Evolutionary conservation across 2,329 filamentous ascomycete genomes (phyloP).

Genomic region (Chaetomium strumarium): DNA sequence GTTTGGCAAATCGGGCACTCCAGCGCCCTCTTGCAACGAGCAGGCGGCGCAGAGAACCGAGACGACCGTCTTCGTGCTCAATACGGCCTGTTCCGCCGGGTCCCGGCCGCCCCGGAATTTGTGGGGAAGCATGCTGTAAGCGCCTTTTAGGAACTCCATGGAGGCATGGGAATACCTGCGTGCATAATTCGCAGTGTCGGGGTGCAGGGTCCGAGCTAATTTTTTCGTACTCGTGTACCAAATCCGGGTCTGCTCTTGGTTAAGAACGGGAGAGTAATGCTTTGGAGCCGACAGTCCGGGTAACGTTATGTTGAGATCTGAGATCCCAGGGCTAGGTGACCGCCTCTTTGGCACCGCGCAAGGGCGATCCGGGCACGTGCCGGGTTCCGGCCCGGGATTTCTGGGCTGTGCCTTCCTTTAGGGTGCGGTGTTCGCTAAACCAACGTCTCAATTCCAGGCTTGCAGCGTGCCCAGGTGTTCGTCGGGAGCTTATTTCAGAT

Average conservation of each 20-base stretch:
- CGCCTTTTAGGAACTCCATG: conserved; percentile 14
- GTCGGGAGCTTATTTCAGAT: background rate
- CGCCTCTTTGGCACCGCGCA: background rate
- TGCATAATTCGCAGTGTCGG: background rate
- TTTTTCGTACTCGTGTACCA: too few species aligned
- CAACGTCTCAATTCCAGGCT: too few species aligned
- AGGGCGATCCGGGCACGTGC: background rate
- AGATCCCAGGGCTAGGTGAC: background rate
- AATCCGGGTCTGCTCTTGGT: background rate
- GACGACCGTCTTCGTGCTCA: conserved; percentile 17
- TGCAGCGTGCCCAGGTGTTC: background rate
- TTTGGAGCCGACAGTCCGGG: background rate
- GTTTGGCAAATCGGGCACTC: conserved; percentile 28
- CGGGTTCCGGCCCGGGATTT: background rate
- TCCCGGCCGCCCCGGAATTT: background rate
- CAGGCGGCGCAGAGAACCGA: conserved; percentile 12
- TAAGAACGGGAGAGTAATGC: background rate
- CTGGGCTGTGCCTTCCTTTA: background rate
- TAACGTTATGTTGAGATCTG: background rate
- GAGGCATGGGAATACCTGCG: background rate
- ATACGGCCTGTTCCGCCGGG: conserved; percentile 6
- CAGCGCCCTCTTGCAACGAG: conserved; percentile 6
- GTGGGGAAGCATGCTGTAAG: conserved; percentile 8
- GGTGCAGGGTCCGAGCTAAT: too few species aligned
- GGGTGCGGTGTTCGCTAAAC: too few species aligned